Conservation (phyloP, 2,329 filamentous ascomycete species). For the Chrysosporium keratinophilum region DNA sequence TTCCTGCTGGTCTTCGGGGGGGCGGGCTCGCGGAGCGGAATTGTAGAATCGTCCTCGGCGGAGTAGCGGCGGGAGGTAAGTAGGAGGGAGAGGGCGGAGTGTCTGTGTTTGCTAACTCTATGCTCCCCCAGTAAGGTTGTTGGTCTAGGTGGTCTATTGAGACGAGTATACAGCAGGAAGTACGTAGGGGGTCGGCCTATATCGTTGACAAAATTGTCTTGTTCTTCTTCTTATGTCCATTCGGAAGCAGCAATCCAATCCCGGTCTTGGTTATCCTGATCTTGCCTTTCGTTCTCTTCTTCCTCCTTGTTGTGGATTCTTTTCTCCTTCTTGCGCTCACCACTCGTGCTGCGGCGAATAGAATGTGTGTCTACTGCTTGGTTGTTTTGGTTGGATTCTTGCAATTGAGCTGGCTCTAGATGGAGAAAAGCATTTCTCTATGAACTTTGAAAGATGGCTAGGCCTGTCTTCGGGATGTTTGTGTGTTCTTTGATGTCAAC, state of each 20-base stretch:
- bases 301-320: no score
- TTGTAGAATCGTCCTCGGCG: slow-evolving; percentile 3
- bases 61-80: neutral
- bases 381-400: neutral
- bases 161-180: slow-evolving; percentile 9
- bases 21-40: slow-evolving; percentile 1
- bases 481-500: neutral
- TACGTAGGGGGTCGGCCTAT: slow-evolving; percentile 2
- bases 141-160: slow-evolving; percentile 8
- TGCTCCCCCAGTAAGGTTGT: slow-evolving; percentile 3
- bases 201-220: neutral
- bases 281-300: no score
- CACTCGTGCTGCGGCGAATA: neutral
- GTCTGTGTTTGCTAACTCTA: slow-evolving; percentile 2
- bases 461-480: neutral
- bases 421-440: neutral
- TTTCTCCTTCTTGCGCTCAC: neutral
- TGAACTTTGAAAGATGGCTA: neutral
- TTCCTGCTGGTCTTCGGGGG: neutral
- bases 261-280: neutral
- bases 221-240: slow-evolving; percentile 3
- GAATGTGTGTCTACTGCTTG: slow-evolving; percentile 4
- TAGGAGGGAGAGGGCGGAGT: neutral
- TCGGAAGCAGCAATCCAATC: neutral
- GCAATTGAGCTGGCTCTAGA: slow-evolving; percentile 4